Base-by-base conservation (phyloP, 805 yeast genomes). In the Kodamaea neixiangensis region DNA sequence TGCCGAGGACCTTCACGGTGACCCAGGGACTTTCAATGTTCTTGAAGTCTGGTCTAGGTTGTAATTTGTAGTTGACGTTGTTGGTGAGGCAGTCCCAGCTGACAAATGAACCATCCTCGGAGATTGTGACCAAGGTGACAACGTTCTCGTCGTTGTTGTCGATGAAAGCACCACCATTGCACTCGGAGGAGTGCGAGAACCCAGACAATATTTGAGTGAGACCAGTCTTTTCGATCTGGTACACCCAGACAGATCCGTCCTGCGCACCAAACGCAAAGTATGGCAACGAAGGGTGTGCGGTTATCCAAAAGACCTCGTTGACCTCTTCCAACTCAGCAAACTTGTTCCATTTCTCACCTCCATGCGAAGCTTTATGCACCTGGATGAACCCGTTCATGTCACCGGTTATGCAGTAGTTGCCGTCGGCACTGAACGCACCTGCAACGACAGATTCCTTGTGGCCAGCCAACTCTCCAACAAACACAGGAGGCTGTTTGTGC, bases 191-290 rank as follows among this genome's bases (percentile, higher is more conserved):
- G 69, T 93, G 98, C 15, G 86, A 82, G 63, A 86, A 87, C 2
- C 93, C 94, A 44, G 86, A 76, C 86, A 88, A 85, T 34, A 88
- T 69, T 64, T 85, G 87, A 51, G 83, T 89, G 48, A 87, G 68
- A 42, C 63, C 43, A 13, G 53, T 48, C 46, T 86, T 75, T 52
- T 80, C 84, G 38, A 92, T 78, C 62, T 86, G 89, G 65, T 91
- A 94, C 21, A 86, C 89, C 96, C 97, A 93, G 3, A 92, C 96
- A 0, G 96, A 86, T 2, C 99, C 99, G 67, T 92, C 97, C 6
- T 77, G 74, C 18, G 90, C 93, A 54, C 98, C 97, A 64, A 89
- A 89, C 11, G 98, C 97, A 73, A 93, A 89, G 44, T 89, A 79
- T 19, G 85, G 79, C 63, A 85, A 86, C 17, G 75, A 73, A 21